Percentiles rank a stretch among this genome's conserved stretches.
phyloP scores from a whole-genome alignment of 2,329 filamentous ascomycete species.

The Lasiodiplodia citricola region DNA sequence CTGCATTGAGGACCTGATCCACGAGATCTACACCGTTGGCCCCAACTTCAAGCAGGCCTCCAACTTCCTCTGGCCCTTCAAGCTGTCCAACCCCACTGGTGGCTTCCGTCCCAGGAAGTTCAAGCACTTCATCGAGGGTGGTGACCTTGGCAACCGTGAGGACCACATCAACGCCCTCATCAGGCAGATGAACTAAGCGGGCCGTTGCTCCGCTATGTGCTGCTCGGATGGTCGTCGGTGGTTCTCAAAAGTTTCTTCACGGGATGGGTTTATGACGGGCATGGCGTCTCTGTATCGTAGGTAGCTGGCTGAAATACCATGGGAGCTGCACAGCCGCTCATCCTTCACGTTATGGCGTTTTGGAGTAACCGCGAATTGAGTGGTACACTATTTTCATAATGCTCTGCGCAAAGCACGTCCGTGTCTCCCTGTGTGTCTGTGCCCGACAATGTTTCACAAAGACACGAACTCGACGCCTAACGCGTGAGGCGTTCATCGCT shows the following conservation, averaged over 20 bases:
- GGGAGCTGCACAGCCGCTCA: conserved; percentile 27
- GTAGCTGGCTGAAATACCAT: conserved; percentile 30
- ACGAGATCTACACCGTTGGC: conserved; percentile 98
- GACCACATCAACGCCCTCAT: conserved; percentile 96
- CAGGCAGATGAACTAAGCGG: conserved; percentile 92
- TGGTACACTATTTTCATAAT: conserved; percentile 9
- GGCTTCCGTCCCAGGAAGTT: conserved; percentile 97
- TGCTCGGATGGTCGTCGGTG: conserved; percentile 18
- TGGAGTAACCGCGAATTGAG: conserved; percentile 26
- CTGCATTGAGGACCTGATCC: conserved; percentile 98
- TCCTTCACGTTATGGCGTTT: conserved; percentile 25
- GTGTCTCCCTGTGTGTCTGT: not conserved
- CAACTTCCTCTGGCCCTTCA: conserved; percentile 99
- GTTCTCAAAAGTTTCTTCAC: conserved; percentile 23
- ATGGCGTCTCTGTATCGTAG: conserved; percentile 27
- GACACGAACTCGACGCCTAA: conserved; percentile 6
- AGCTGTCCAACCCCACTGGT: conserved; percentile 97
- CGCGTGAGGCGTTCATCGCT: not conserved
- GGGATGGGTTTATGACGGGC: conserved; percentile 29
- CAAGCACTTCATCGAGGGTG: conserved; percentile 98
- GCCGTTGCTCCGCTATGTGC: conserved; percentile 23
- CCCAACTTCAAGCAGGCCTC: conserved; percentile 98
- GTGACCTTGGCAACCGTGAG: conserved; percentile 98
- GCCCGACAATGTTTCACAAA: not conserved
- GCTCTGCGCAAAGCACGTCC: not conserved